Conservation (phyloP, 768 basidiomycete species). For the Amanita muscaria region DNA sequence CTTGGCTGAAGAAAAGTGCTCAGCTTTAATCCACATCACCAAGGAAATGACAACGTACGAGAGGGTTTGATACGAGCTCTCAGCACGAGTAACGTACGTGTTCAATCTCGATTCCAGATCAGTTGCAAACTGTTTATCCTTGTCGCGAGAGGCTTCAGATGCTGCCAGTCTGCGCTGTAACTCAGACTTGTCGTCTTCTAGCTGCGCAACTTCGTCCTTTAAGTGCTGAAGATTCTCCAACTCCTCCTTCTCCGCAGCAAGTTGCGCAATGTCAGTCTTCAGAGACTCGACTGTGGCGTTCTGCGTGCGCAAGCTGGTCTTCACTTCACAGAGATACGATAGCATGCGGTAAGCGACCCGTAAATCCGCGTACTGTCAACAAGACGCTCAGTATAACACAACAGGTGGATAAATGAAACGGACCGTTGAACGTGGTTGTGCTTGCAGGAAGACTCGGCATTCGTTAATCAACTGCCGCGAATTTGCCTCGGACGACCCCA, state of each 20-base stretch:
- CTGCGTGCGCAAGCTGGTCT: constrained; percentile 27
- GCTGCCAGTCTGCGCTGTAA: constrained; percentile 25
- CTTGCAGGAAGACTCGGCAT: constrained; percentile 36
- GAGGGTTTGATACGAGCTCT: constrained; percentile 31
- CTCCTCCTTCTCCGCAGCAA: constrained; percentile 26
- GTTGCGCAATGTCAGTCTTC: constrained; percentile 25
- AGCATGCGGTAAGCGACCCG: constrained; percentile 41
- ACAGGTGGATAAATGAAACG: constrained; percentile 9
- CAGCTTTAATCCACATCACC: constrained; percentile 8
- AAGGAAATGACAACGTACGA: constrained; percentile 22
- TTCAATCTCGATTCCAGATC: constrained; percentile 45
- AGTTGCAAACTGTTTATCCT: constrained; percentile 44
- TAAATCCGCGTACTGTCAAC: constrained; percentile 40
- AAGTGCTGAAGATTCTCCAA: constrained; percentile 17
- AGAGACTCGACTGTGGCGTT: constrained; percentile 25
- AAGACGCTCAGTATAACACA: constrained; percentile 8
- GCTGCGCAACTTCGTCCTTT: constrained; percentile 24
- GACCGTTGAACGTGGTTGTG: constrained; percentile 39
- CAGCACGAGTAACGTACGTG: constrained; percentile 40
- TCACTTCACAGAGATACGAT: constrained; percentile 40
- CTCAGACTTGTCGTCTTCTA: constrained; percentile 27
- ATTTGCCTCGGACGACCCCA: constrained; percentile 43
- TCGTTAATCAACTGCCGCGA: constrained; percentile 45
- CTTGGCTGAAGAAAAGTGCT: constrained; percentile 18
- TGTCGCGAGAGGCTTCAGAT: constrained; percentile 31